A percentile compares a stretch with the other conserved stretches of the same genome.
Evolutionary conservation across 495 filamentous ascomycete species (phyloP).

Genomic region (Aspergillus ellipticus): DNA sequence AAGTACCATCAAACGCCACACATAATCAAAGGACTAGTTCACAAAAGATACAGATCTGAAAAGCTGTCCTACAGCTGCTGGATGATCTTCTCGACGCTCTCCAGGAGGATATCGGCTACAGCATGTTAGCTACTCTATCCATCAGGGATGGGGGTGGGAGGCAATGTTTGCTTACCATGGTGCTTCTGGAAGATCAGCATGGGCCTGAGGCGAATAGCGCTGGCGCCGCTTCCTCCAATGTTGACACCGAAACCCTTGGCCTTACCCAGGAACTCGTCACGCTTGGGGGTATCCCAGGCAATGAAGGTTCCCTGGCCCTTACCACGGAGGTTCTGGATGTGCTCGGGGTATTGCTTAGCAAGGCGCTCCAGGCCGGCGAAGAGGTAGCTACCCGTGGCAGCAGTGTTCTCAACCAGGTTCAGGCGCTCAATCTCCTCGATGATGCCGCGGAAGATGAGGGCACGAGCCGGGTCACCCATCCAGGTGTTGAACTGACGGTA

Average conservation of each 20-base stretch:
- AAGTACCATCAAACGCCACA: conserved; percentile 14
- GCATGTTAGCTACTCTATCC: conserved; percentile 19
- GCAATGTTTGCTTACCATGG: conserved; percentile 59
- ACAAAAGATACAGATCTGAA: conserved; percentile 4
- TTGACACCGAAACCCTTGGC: conserved; percentile 78
- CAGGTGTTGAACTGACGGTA: conserved; percentile 99
- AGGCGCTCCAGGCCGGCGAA: conserved; percentile 67
- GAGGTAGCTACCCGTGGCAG: conserved; percentile 78
- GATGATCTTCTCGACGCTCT: conserved; percentile 72
- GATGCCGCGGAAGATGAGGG: conserved; percentile 88
- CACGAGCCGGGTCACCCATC: conserved; percentile 96
- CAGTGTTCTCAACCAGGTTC: conserved; percentile 77
- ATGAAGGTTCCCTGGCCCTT: conserved; percentile 97
- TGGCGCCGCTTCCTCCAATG: conserved; percentile 82
- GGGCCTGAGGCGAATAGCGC: conserved; percentile 79
- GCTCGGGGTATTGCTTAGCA: conserved; percentile 68
- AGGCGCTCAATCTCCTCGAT: conserved; percentile 81
- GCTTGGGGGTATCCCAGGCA: conserved; percentile 83
- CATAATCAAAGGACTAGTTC: conserved; percentile 1
- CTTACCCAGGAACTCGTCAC: conserved; percentile 80
- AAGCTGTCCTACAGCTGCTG: conserved; percentile 45
- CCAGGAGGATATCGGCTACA: conserved; percentile 59
- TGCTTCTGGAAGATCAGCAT: conserved; percentile 96
- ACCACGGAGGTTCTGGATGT: conserved; percentile 86
- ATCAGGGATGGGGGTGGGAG: background rate